Percentiles rank a stretch among this genome's conserved stretches.
These are phyloP conservation scores for Exophiala alcalophila DNA, from an alignment of 2,329 filamentous ascomycete species.

Conservation along the genomic window DNA sequence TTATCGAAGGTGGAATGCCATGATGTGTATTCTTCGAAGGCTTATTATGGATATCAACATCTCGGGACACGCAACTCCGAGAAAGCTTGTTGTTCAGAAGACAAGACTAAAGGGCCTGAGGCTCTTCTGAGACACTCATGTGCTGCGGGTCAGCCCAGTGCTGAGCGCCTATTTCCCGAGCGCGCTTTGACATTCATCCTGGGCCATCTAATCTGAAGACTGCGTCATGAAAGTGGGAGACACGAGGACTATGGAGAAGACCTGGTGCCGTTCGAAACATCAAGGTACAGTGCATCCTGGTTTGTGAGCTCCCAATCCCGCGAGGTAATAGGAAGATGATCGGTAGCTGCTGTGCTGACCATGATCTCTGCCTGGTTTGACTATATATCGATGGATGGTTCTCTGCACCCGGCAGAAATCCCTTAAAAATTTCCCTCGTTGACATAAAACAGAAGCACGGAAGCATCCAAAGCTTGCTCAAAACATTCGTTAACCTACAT, in stretches of 20 bases:
- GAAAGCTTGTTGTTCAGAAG: too few relatives aligned
- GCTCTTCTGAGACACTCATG: too few relatives aligned
- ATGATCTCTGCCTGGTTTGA: not conserved
- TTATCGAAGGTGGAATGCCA: too few relatives aligned
- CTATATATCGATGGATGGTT: not conserved
- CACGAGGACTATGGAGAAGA: not conserved
- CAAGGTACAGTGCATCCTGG: too few relatives aligned
- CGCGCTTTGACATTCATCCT: not conserved
- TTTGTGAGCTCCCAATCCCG: not conserved
- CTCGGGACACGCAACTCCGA: too few relatives aligned
- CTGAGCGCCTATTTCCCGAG: constrained; percentile 9
- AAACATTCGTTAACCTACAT: too few relatives aligned
- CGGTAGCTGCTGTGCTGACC: not conserved
- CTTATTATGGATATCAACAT: too few relatives aligned
- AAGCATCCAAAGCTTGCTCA: not conserved
- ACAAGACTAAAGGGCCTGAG: too few relatives aligned
- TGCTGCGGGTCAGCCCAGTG: too few relatives aligned
- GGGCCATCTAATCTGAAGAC: not conserved
- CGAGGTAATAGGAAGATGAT: not conserved
- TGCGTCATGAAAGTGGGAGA: not conserved
- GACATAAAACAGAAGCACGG: not conserved
- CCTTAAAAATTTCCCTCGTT: not conserved
- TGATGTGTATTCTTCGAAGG: too few relatives aligned
- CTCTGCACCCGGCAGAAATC: not conserved
- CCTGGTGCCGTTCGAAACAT: too few relatives aligned